These are phyloP conservation scores for California macrophylla DNA, from an alignment of 441 rosid genomes.

Conservation along the genomic window DNA sequence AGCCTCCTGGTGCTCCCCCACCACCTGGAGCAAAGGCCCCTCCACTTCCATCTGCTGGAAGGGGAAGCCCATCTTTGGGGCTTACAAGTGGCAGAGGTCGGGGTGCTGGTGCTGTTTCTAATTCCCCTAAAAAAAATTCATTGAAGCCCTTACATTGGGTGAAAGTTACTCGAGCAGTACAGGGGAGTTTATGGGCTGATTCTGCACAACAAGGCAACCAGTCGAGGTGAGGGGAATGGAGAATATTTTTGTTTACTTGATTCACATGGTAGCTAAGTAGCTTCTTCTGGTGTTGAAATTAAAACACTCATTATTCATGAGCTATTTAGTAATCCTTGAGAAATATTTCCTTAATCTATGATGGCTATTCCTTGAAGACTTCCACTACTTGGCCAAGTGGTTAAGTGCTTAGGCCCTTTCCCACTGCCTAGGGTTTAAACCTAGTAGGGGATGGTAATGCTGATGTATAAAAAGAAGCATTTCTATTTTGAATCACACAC, in stretches of 20 bases:
- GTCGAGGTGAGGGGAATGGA: constrained; percentile 45
- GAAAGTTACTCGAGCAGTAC: constrained; percentile 82
- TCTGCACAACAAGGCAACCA: constrained; percentile 65
- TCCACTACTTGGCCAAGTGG: background rate
- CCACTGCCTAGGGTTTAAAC: background rate
- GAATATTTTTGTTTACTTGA: constrained; percentile 5
- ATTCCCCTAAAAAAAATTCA: constrained; percentile 53
- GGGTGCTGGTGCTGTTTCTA: constrained; percentile 32
- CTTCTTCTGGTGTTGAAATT: background rate
- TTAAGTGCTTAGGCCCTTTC: background rate
- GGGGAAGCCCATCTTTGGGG: constrained; percentile 41
- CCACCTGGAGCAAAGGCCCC: background rate
- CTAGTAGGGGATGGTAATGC: background rate
- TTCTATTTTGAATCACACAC: background rate
- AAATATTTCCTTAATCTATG: background rate
- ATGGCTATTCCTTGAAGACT: background rate
- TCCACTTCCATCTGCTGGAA: constrained; percentile 38
- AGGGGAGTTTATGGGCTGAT: constrained; percentile 98
- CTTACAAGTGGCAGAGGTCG: constrained; percentile 48
- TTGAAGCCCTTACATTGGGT: constrained; percentile 93
- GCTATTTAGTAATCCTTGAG: no score
- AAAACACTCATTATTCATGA: background rate
- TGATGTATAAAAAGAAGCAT: background rate
- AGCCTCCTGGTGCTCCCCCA: background rate
- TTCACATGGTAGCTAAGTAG: constrained; percentile 13